Conservation (phyloP, 179 eudicot genomes). For the Sideroxylon spinosum region DNA sequence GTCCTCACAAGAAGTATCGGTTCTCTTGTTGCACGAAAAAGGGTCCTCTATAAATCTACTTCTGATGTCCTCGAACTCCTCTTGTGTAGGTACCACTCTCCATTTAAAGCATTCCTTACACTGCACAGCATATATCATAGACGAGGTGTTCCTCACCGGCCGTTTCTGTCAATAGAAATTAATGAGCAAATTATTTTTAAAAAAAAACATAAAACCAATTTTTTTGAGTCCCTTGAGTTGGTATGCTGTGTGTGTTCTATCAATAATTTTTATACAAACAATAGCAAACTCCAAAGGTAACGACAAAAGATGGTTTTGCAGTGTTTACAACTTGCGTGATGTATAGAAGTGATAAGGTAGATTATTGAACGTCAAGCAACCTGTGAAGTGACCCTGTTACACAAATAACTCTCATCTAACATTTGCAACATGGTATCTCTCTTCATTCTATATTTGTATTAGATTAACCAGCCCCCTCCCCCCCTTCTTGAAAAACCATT, state of each 20-base stretch:
- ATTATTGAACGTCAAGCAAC: too few relatives aligned
- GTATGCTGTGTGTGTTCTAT: not conserved
- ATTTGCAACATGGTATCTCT: too few relatives aligned
- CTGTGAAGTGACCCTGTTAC: too few relatives aligned
- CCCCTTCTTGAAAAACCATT: too few relatives aligned
- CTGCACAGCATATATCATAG: slow-evolving; percentile 54
- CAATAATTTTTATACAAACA: not conserved
- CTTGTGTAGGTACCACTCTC: slow-evolving; percentile 52
- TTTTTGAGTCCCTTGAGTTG: not conserved
- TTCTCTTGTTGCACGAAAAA: slow-evolving; percentile 49
- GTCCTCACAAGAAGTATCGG: slow-evolving; percentile 49
- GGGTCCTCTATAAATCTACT: slow-evolving; percentile 51
- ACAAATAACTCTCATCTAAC: too few relatives aligned
- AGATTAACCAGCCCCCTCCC: too few relatives aligned
- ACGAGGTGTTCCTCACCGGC: not conserved
- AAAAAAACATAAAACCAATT: not conserved
- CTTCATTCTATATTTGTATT: too few relatives aligned
- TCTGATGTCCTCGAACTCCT: slow-evolving; percentile 69
- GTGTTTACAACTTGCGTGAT: too few relatives aligned
- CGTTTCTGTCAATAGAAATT: slow-evolving; percentile 11
- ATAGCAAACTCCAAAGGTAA: not conserved
- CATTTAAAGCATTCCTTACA: slow-evolving; percentile 72
- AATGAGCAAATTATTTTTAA: not conserved
- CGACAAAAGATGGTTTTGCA: not conserved
- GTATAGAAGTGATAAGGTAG: too few relatives aligned